Evolutionary conservation across 2,329 filamentous ascomycete genomes (phyloP).

Genomic region (Alternaria triticimaculans): DNA sequence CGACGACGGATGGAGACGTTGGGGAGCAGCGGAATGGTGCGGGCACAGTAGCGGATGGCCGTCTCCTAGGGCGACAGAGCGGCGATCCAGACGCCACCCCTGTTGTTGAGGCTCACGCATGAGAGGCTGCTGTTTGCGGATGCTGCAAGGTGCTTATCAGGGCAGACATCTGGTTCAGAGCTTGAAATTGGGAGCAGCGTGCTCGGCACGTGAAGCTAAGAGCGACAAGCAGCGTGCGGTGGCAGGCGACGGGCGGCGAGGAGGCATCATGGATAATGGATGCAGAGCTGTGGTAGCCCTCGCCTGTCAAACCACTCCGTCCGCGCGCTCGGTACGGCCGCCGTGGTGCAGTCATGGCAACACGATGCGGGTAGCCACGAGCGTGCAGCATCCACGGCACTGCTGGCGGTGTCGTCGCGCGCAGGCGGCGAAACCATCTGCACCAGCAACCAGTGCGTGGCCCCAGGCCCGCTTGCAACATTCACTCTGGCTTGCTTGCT

Average conservation of each 20-base stretch:
- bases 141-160: conserved; percentile 1
- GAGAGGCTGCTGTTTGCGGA: neutral
- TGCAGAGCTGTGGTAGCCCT: neutral
- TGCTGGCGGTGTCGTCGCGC: neutral
- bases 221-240: neutral
- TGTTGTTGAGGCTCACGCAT: conserved; percentile 1
- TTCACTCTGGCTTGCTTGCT: conserved; percentile 1
- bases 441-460: neutral
- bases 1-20: conserved; percentile 3
- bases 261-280: neutral
- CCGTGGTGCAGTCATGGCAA: neutral
- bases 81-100: conserved; percentile 6
- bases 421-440: neutral
- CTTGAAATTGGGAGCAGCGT: conserved; percentile 8
- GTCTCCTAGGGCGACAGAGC: conserved; percentile 10
- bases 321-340: neutral
- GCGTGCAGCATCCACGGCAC: neutral
- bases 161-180: neutral
- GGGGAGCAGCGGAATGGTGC: neutral
- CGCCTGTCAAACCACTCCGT: conserved; percentile 4
- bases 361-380: conserved; percentile 1
- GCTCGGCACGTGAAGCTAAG: neutral
- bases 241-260: neutral
- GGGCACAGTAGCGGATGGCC: conserved; percentile 7
- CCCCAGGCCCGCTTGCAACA: neutral